These are phyloP conservation scores for Nissolia schottii DNA, from an alignment of 306 rosid species.

Conservation along the genomic window DNA sequence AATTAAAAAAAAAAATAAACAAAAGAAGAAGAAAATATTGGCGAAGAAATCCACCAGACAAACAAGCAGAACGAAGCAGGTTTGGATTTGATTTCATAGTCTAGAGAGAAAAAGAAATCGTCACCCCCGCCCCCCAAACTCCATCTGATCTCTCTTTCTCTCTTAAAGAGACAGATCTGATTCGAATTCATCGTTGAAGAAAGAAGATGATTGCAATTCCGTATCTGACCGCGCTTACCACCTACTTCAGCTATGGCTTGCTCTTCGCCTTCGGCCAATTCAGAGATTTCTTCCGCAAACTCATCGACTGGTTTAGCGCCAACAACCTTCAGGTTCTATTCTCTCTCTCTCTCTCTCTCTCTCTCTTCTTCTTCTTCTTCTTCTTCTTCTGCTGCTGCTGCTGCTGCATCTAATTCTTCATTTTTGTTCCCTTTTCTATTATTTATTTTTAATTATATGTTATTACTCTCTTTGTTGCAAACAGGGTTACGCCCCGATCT, in stretches of 20 bases:
- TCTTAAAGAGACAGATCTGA: not conserved
- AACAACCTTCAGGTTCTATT: conserved; percentile 51
- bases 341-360: not conserved
- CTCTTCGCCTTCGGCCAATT: conserved; percentile 77
- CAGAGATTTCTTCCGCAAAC: conserved; percentile 66
- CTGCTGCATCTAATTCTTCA: not conserved
- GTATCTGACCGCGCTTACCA: conserved; percentile 66
- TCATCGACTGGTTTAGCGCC: conserved; percentile 47
- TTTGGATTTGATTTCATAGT: too few relatives aligned
- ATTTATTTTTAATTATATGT: too few relatives aligned
- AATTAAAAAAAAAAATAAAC: too few relatives aligned
- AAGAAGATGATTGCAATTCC: conserved; percentile 60
- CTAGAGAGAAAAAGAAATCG: too few relatives aligned
- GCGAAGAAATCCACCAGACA: too few relatives aligned
- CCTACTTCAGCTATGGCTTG: conserved; percentile 78
- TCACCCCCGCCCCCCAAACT: not conserved
- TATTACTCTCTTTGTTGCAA: not conserved
- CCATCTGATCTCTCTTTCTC: not conserved
- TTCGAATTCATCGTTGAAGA: not conserved
- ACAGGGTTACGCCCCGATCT: conserved; percentile 81
- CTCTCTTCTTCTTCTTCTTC: not conserved
- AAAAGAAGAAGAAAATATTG: too few relatives aligned
- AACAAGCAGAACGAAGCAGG: too few relatives aligned
- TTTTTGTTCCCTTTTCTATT: not conserved
- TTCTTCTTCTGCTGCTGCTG: not conserved